These are phyloP conservation scores for Chrysophaeum taylorii DNA, from an alignment of 352 stramenopile species.

Conservation along the genomic window DNA sequence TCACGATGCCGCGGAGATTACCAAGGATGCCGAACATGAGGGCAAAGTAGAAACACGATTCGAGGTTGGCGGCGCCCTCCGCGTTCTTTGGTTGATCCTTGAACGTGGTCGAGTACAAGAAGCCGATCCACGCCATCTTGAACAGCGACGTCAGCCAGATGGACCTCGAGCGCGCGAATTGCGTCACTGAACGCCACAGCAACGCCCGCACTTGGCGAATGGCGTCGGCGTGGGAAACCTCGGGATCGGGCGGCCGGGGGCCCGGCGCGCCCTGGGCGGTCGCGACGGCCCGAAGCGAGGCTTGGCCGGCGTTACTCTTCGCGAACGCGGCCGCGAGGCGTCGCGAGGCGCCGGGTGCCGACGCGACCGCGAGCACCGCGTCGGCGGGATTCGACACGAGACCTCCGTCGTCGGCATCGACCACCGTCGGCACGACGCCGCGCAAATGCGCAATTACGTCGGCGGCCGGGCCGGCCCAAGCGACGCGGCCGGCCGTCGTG, in stretches of 20 bases:
- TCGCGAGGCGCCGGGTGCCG: no score
- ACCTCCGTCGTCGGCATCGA: neutral
- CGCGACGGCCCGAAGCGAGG: no score
- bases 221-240: no score
- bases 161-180: neutral
- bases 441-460: neutral
- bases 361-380: neutral
- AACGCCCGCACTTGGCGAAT: no score
- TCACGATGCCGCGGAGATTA: neutral
- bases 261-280: no score
- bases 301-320: no score
- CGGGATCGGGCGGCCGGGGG: no score
- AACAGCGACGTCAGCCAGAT: neutral
- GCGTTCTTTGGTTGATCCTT: neutral
- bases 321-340: no score
- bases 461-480: neutral
- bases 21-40: neutral
- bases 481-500: no score
- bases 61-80: neutral
- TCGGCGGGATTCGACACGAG: neutral
- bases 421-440: neutral
- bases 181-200: no score
- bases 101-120: neutral
- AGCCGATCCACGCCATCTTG: neutral
- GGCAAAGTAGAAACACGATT: neutral